A percentile compares a stretch with the other conserved stretches of the same genome.
These are phyloP conservation scores for Wickerhamomyces canadensis DNA, from an alignment of 805 yeast genomes.

Conservation along the genomic window DNA sequence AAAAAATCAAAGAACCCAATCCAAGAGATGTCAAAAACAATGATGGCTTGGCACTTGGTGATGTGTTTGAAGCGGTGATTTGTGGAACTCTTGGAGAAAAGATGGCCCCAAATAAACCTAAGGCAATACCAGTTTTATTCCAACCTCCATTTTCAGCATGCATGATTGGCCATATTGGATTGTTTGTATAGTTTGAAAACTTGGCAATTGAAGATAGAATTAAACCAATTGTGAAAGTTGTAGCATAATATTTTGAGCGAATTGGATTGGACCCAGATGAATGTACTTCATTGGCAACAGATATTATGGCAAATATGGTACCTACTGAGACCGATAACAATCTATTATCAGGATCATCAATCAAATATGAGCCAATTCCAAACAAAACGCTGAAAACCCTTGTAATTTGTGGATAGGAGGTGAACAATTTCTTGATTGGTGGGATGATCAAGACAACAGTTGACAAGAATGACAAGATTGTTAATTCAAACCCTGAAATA, in stretches of 20 bases:
- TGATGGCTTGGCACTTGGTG: constrained; percentile 30
- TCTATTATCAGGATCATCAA: constrained; percentile 64
- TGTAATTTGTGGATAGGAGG: constrained; percentile 45
- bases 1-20: constrained; percentile 70
- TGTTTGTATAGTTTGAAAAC: constrained; percentile 72
- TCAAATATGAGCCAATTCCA: constrained; percentile 73
- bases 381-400: constrained; percentile 49
- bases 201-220: constrained; percentile 69
- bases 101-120: constrained; percentile 62
- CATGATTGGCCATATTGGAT: constrained; percentile 97
- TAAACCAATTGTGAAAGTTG: constrained; percentile 67
- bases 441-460: constrained; percentile 52
- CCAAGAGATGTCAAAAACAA: constrained; percentile 54
- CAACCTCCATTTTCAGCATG: constrained; percentile 80
- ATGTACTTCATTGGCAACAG: constrained; percentile 37
- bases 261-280: constrained; percentile 20
- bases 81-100: constrained; percentile 40
- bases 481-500: constrained; percentile 87
- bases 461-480: constrained; percentile 49
- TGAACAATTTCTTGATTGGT: constrained; percentile 34
- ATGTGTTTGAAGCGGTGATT: background rate
- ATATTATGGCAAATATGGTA: constrained; percentile 51
- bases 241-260: constrained; percentile 29
- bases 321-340: constrained; percentile 65
- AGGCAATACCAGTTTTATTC: constrained; percentile 59